A percentile compares a stretch with the other conserved stretches of the same genome.
Conservation (phyloP, 2,329 filamentous ascomycete genomes). For the Podosphaera aphanis region DNA sequence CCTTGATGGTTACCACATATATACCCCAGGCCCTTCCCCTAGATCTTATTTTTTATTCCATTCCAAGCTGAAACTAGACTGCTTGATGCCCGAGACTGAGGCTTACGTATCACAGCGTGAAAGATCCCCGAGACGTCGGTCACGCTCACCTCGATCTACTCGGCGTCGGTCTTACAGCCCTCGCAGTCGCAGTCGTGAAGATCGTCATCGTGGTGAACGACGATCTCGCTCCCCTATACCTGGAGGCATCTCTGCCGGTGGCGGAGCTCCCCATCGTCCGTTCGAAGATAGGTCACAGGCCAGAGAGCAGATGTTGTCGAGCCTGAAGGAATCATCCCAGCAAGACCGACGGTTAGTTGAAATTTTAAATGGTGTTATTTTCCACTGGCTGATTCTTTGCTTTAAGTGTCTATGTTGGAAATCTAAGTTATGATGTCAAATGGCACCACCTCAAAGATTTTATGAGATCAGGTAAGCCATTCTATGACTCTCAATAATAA, state of each 20-base stretch:
- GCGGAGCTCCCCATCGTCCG: constrained; percentile 42
- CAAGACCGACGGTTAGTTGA: constrained; percentile 56
- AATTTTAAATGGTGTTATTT: background rate
- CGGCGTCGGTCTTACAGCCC: constrained; percentile 59
- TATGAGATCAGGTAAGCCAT: constrained; percentile 88
- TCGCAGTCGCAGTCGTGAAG: constrained; percentile 54
- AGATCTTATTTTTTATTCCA: background rate
- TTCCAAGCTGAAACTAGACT: background rate
- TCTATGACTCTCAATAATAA: constrained; percentile 8
- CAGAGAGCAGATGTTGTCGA: constrained; percentile 92
- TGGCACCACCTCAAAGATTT: constrained; percentile 99
- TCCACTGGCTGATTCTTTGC: no score
- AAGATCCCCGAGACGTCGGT: constrained; percentile 57
- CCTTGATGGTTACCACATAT: background rate
- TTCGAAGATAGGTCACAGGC: constrained; percentile 65
- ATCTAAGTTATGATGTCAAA: constrained; percentile 97
- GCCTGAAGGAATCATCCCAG: constrained; percentile 79
- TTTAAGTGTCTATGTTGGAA: constrained; percentile 71
- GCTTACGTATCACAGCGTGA: constrained; percentile 40
- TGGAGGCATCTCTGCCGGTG: constrained; percentile 10
- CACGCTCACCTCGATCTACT: constrained; percentile 53
- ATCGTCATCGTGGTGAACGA: constrained; percentile 51
- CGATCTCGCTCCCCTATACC: constrained; percentile 62
- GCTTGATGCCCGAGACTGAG: constrained; percentile 13
- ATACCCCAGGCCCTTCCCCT: background rate